phyloP scores from a whole-genome alignment of 2,329 filamentous ascomycete genomes.

The Westerdykella sp. region DNA sequence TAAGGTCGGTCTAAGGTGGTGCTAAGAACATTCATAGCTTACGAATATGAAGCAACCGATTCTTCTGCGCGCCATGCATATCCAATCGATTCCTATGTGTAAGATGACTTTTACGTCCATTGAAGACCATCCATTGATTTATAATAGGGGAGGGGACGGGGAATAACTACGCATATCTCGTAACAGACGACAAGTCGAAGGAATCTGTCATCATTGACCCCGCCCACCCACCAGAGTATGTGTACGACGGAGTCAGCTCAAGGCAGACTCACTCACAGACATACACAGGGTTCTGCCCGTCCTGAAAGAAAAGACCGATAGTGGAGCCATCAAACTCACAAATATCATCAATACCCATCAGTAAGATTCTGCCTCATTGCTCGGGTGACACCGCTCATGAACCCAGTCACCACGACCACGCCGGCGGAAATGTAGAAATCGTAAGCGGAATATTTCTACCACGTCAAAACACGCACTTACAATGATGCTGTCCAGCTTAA shows the following conservation, averaged over 20 bases:
- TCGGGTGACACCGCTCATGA: not conserved
- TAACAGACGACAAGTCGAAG: slow-evolving; percentile 46
- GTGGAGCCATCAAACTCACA: slow-evolving; percentile 71
- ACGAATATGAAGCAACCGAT: slow-evolving; percentile 21
- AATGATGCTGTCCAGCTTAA: slow-evolving; percentile 43
- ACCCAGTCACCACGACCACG: slow-evolving; percentile 82
- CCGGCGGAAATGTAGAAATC: slow-evolving; percentile 81
- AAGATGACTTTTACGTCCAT: slow-evolving; percentile 30
- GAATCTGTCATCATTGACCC: slow-evolving; percentile 65
- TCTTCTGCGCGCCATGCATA: slow-evolving; percentile 62
- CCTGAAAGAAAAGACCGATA: slow-evolving; percentile 65
- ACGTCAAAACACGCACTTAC: not conserved
- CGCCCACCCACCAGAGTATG: slow-evolving; percentile 70
- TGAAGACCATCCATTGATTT: not conserved
- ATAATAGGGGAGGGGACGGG: slow-evolving; percentile 64
- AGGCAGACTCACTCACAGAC: not conserved
- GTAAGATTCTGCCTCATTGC: slow-evolving; percentile 48
- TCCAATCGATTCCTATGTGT: slow-evolving; percentile 87
- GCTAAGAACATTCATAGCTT: slow-evolving; percentile 7
- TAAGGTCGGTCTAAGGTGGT: not conserved
- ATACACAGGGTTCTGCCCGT: slow-evolving; percentile 52
- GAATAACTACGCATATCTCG: slow-evolving; percentile 76
- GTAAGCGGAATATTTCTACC: slow-evolving; percentile 38
- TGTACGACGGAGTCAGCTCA: not conserved
- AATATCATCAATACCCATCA: slow-evolving; percentile 97